Evolutionary conservation across 2,329 filamentous ascomycete genomes (phyloP).

Genomic region (Aspergillus neotritici): DNA sequence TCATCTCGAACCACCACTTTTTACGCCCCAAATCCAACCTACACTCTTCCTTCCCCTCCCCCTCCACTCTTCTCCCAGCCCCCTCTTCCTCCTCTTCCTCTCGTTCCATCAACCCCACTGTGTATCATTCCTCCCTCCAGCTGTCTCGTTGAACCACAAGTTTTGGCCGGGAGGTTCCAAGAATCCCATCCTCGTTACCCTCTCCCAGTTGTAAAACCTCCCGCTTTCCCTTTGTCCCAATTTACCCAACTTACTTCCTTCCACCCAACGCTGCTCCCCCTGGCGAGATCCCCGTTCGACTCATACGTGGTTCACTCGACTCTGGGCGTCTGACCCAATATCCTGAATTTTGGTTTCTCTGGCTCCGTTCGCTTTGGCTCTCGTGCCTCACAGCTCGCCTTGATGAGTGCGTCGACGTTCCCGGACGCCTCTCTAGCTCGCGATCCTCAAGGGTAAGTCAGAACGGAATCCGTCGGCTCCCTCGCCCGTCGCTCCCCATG

Average conservation of each 20-base stretch:
- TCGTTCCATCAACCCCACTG: conserved; percentile 13
- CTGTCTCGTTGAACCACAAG: conserved; percentile 18
- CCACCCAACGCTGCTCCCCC: conserved; percentile 13
- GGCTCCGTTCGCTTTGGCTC: conserved; percentile 17
- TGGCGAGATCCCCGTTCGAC: conserved; percentile 13
- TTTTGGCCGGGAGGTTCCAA: conserved; percentile 16
- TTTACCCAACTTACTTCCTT: conserved; percentile 4
- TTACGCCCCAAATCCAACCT: too few relatives aligned
- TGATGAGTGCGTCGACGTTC: conserved; percentile 40
- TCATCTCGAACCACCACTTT: conserved; percentile 15
- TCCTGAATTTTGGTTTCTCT: conserved; percentile 18
- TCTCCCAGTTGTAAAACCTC: conserved; percentile 21
- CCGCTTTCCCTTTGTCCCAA: conserved; percentile 16
- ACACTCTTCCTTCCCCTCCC: neutral
- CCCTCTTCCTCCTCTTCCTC: conserved; percentile 11
- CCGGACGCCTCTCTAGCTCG: conserved; percentile 38
- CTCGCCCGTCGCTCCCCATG: conserved; percentile 6
- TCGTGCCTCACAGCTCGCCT: conserved; percentile 26
- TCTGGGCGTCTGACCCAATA: conserved; percentile 14
- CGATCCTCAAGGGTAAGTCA: conserved; percentile 38
- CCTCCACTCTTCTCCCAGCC: conserved; percentile 2
- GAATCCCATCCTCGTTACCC: conserved; percentile 19
- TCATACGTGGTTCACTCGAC: conserved; percentile 21
- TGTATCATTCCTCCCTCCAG: conserved; percentile 19
- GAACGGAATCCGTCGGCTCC: conserved; percentile 2